Conservation (phyloP, 192 early-diverging fungal genomes). For the Obelidium mucronatum region DNA sequence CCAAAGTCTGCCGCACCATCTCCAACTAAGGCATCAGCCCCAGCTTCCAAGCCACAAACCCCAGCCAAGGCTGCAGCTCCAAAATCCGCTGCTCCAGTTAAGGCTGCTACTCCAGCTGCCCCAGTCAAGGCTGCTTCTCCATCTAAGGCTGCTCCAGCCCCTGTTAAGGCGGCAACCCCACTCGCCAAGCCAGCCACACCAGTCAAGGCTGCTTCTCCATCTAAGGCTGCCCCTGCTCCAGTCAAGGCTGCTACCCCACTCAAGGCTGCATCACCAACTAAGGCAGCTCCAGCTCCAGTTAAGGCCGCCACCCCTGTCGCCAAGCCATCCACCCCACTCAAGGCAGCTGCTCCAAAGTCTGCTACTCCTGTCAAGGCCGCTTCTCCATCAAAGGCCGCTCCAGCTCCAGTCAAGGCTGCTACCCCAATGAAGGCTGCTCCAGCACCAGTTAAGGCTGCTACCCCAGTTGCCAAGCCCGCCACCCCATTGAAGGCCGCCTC, state of each 20-base stretch:
- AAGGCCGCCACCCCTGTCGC: slow-evolving; percentile 17
- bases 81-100: slow-evolving; percentile 3
- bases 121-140: slow-evolving; percentile 14
- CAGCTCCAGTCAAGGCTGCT: slow-evolving; percentile 22
- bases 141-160: slow-evolving; percentile 10
- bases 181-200: background rate
- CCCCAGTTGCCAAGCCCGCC: slow-evolving; percentile 3
- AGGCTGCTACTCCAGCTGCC: slow-evolving; percentile 6
- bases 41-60: slow-evolving; percentile 3
- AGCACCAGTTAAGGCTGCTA: background rate
- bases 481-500: slow-evolving; percentile 2
- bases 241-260: background rate
- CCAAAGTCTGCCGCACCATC: background rate
- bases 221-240: background rate
- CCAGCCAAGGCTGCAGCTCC: background rate
- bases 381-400: slow-evolving; percentile 13
- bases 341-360: slow-evolving; percentile 19
- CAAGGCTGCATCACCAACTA: slow-evolving; percentile 7
- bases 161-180: slow-evolving; percentile 15
- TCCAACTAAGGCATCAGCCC: background rate
- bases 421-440: background rate
- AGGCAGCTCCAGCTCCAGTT: slow-evolving; percentile 16
- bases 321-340: slow-evolving; percentile 12
- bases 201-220: slow-evolving; percentile 3
- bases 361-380: background rate